Conservation (phyloP, 352 stramenopile genomes). For the Blastocystis hominis region DNA sequence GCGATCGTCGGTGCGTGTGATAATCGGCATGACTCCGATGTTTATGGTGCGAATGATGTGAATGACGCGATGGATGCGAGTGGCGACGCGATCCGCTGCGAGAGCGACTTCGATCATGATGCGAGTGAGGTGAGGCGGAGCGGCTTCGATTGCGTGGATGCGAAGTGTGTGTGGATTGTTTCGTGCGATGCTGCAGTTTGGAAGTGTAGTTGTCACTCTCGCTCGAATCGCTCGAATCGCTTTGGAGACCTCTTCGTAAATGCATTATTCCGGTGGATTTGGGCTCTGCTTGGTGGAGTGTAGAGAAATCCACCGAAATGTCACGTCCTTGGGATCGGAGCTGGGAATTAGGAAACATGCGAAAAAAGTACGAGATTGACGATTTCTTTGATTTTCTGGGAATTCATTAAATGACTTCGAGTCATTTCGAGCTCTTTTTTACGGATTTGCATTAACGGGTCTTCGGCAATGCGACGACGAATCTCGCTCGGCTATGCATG, state of each 20-base stretch:
- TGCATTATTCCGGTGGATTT: neutral
- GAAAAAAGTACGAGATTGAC: neutral
- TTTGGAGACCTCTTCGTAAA: neutral
- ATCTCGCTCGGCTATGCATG: slow-evolving; percentile 30
- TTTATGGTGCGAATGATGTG: neutral
- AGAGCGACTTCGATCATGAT: neutral
- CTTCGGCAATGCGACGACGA: slow-evolving; percentile 41
- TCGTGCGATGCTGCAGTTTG: neutral
- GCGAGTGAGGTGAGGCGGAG: neutral
- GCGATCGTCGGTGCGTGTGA: neutral
- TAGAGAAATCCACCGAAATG: slow-evolving; percentile 49
- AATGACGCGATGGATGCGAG: neutral
- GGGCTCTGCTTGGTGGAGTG: neutral
- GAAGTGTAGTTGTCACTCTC: slow-evolving; percentile 39
- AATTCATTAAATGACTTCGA: slow-evolving; percentile 31
- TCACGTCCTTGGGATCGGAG: slow-evolving; percentile 9
- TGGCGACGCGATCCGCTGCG: neutral
- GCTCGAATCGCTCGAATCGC: neutral
- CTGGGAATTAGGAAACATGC: neutral
- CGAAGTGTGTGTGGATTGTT: too few relatives aligned
- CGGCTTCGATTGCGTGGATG: neutral
- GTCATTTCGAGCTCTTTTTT: slow-evolving; percentile 48
- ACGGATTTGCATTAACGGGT: slow-evolving; percentile 54
- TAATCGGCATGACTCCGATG: neutral
- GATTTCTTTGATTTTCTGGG: slow-evolving; percentile 22